Conservation (phyloP, 1,284 basidiomycete species). For the Cutaneotrichosporon sp. region DNA sequence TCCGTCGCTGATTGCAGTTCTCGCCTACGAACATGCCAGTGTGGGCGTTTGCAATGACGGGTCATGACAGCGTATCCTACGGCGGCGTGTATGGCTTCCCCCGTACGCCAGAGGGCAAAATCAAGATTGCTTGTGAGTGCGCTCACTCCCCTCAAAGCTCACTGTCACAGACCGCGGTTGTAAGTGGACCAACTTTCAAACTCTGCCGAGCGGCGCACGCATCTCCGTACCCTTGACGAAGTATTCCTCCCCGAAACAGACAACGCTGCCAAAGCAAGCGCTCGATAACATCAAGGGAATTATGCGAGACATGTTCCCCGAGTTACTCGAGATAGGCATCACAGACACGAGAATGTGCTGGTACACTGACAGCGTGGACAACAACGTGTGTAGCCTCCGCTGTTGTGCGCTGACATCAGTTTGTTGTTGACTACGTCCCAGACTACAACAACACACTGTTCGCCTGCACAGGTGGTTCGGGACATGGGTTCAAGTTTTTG, state of each 20-base stretch:
- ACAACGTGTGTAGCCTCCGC: constrained; percentile 1
- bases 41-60: constrained; percentile 23
- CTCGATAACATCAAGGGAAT: constrained; percentile 21
- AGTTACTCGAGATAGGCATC: constrained; percentile 25
- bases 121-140: constrained; percentile 28
- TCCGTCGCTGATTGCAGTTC: constrained; percentile 5
- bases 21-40: constrained; percentile 27
- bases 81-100: constrained; percentile 33
- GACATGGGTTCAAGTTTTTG: constrained; percentile 36
- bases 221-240: constrained; percentile 24
- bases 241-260: constrained; percentile 16
- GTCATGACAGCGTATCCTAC: constrained; percentile 20
- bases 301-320: constrained; percentile 21
- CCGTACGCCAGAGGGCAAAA: constrained; percentile 20
- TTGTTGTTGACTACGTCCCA: constrained; percentile 31
- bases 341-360: constrained; percentile 28
- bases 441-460: constrained; percentile 22
- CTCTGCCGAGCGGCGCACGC: constrained; percentile 18
- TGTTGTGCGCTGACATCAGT: constrained; percentile 1
- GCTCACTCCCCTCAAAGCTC: not conserved
- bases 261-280: constrained; percentile 23
- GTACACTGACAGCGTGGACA: constrained; percentile 32
- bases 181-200: constrained; percentile 31
- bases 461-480: constrained; percentile 25
- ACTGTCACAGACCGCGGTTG: constrained; percentile 7